Conservation (phyloP, 116 monocot genomes). For the Iris pallida region DNA sequence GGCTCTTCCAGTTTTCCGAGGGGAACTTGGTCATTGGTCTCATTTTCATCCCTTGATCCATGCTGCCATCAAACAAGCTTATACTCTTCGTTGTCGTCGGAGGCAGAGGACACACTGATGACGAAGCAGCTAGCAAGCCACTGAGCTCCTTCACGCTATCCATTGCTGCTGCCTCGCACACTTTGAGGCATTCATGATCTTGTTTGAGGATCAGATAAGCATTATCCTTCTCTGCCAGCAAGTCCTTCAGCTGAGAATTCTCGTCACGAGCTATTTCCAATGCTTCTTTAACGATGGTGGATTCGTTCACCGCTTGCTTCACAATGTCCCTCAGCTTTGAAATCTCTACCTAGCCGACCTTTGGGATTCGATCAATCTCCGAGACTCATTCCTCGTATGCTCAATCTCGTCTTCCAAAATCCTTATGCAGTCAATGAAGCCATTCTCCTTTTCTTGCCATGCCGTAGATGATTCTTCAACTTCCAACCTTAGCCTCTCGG, state of each 20-base stretch:
- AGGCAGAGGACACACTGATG: constrained; percentile 8
- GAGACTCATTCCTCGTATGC: constrained; percentile 21
- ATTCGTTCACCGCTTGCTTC: constrained; percentile 36
- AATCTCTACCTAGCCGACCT: constrained; percentile 35
- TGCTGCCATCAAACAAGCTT: neutral
- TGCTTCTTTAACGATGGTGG: constrained; percentile 26
- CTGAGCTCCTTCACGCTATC: constrained; percentile 22
- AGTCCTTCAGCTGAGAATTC: constrained; percentile 30
- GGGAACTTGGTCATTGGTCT: constrained; percentile 6
- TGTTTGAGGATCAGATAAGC: constrained; percentile 23
- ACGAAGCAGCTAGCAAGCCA: constrained; percentile 19
- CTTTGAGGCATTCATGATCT: constrained; percentile 22
- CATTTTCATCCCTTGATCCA: no score
- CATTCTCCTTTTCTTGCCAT: constrained; percentile 64
- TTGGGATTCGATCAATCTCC: constrained; percentile 14
- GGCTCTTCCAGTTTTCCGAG: constrained; percentile 5
- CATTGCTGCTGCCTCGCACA: constrained; percentile 21
- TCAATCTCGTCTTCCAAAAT: constrained; percentile 28
- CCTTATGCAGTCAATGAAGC: constrained; percentile 56
- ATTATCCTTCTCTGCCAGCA: constrained; percentile 11
- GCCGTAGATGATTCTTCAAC: constrained; percentile 41
- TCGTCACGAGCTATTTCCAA: constrained; percentile 27
- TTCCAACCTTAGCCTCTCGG: constrained; percentile 40
- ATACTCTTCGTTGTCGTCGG: neutral
- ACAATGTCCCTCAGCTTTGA: constrained; percentile 33